Evolutionary conservation across 1,284 basidiomycete species (phyloP), one percentile per base, ranked within the genome.

Genomic region (Porodaedalea pini): DNA sequence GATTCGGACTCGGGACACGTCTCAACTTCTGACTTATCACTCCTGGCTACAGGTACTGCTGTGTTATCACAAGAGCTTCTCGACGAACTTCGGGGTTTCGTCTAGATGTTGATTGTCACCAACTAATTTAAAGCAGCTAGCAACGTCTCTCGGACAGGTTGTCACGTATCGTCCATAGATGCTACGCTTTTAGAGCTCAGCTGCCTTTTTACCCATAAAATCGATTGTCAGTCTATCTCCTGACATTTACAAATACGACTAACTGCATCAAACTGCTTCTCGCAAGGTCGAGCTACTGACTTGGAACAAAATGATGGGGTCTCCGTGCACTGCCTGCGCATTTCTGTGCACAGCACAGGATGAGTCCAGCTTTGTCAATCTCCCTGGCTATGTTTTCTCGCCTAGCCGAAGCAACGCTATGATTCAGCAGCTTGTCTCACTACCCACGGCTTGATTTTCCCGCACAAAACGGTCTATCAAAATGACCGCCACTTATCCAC

Each of bases 291-390:
- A 6, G n/a, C n/a, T 34, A 31, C 15, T 44, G 39, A 43, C 37
- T 41, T 52, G 21, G 10, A 11, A 29, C 15, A 23, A n/a, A n/a
- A 34, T 54, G 51, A 54, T 54, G 55, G 55, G 55, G 56, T 44
- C 41, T 51, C 41, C 21, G 51, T 27, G 45, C 51, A 57, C 56
- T 21, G 56, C 51, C 40, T 52, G 32, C 41, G 29, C n/a, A 34
- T 29, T 29, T n/a, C 29, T 29, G 2, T n/a, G 32, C 50, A 57
- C 44, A 52, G 55, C 56, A 52, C 43, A 47, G 45, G 45, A 47
- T 39, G 39, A 32, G 41, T 45, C 51, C 29, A 44, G 36, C 56
- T 57, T 47, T 57, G 29, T 39, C 40, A 45, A 32, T 36, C 23
- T 45, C 31, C 39, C 27, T 25, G 15, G 32, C 55, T 51, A 51